Evolutionary conservation across 345 rosid species (phyloP), one percentile per base, ranked within the genome.

Genomic region (Hevea brasiliensis): DNA sequence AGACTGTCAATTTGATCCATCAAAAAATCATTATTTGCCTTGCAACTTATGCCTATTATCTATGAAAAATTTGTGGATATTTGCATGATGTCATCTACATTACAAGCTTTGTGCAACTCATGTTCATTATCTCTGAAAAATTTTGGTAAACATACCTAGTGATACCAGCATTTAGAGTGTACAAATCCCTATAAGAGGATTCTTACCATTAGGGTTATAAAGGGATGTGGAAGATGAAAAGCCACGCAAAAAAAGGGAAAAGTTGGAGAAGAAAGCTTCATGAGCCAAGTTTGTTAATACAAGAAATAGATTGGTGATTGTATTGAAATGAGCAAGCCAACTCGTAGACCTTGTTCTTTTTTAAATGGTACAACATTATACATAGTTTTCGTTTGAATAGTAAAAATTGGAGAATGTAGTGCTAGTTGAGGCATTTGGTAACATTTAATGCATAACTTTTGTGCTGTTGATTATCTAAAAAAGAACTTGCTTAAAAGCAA

Each of bases 31-130:
- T n/a, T n/a, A n/a, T n/a, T n/a, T n/a, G n/a, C n/a, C n/a, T n/a
- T n/a, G n/a, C n/a, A n/a, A n/a, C n/a, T n/a, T n/a, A n/a, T n/a
- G n/a, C n/a, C n/a, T n/a, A n/a, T n/a, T n/a, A n/a, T n/a, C n/a
- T n/a, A n/a, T n/a, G n/a, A n/a, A n/a, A n/a, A n/a, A n/a, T 5
- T 81, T 79, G 77, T 87, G 88, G 97, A 72, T 91, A 91, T 72
- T 78, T 93, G 57, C 94, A 91, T 40, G 98, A 93, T 68, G 80
- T 89, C 58, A 85, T 93, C 79, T 93, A 88, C 79, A 86, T 93
- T 74, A 94, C 97, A 48, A 85, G 90, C 81, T 94, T 94, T 27
- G 98, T 90, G 77, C 98, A 94, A 77, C n/a, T 94, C 21, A 83
- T 76, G 72, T 88, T 97, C 67, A 89, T 92, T 72, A 84, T 94